Conservation (phyloP, 164 flowering plant species). For the Stephania cephalantha region DNA sequence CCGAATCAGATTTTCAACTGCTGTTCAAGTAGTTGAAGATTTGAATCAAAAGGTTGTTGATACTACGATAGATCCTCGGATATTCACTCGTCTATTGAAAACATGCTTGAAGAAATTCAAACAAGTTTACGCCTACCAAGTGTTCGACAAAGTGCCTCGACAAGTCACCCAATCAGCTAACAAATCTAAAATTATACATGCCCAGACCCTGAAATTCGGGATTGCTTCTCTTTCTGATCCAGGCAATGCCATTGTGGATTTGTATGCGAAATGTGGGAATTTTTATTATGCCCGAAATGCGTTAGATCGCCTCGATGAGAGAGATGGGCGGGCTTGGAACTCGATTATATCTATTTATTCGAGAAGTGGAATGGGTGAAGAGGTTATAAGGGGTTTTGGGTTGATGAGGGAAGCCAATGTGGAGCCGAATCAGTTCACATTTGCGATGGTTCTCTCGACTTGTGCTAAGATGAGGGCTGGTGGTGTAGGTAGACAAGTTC, state of each 20-base stretch:
- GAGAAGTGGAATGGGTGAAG: constrained; percentile 31
- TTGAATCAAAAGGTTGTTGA: constrained; percentile 2
- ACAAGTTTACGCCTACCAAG: constrained; percentile 26
- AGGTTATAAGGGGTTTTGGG: constrained; percentile 34
- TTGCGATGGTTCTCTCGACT: constrained; percentile 61
- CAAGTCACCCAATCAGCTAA: constrained; percentile 22
- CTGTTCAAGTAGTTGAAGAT: constrained; percentile 1
- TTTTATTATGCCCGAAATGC: constrained; percentile 38
- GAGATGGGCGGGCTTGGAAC: constrained; percentile 61
- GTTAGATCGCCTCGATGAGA: constrained; percentile 39
- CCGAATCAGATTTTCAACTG: constrained; percentile 12
- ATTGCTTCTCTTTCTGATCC: constrained; percentile 39
- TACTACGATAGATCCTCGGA: constrained; percentile 5
- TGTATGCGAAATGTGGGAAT: constrained; percentile 75
- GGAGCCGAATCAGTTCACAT: constrained; percentile 55
- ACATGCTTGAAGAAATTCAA: constrained; percentile 43
- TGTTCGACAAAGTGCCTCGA: constrained; percentile 57
- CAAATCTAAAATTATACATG: constrained; percentile 44
- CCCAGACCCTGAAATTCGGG: constrained; percentile 44
- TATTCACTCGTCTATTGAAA: constrained; percentile 26
- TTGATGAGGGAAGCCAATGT: constrained; percentile 35
- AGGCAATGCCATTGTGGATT: constrained; percentile 60
- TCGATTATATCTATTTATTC: constrained; percentile 60
- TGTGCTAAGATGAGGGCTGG: constrained; percentile 42
- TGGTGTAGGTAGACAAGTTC: constrained; percentile 52